Percentiles rank a stretch among this genome's conserved stretches.
phyloP scores from a whole-genome alignment of 2,329 filamentous ascomycete genomes.

The Fusarium sp. region DNA sequence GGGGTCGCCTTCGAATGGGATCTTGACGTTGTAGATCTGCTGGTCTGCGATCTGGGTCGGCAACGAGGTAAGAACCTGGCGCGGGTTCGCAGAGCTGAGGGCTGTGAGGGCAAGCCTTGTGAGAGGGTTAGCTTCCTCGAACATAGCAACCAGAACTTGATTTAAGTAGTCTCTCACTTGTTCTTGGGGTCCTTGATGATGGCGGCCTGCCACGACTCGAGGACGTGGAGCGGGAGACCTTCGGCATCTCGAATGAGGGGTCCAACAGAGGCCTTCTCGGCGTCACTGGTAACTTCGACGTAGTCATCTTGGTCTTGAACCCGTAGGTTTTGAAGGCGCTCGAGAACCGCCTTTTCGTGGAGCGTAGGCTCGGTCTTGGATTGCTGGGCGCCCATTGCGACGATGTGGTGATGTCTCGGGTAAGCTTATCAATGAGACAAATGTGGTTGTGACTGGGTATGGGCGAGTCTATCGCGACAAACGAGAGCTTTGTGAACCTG shows the following conservation, averaged over 20 bases:
- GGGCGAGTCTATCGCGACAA: neutral
- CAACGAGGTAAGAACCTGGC: slow-evolving; percentile 73
- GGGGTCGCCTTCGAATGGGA: slow-evolving; percentile 83
- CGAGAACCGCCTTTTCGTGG: slow-evolving; percentile 59
- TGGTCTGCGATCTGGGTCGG: slow-evolving; percentile 74
- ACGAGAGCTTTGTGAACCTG: neutral
- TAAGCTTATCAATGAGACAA: neutral
- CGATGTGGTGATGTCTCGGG: neutral
- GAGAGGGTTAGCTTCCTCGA: slow-evolving; percentile 1
- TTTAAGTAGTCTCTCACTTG: slow-evolving; percentile 57
- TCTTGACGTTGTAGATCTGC: slow-evolving; percentile 86
- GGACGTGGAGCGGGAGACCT: slow-evolving; percentile 62
- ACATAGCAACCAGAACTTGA: neutral
- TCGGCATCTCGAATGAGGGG: slow-evolving; percentile 49
- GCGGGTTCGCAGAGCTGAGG: slow-evolving; percentile 75
- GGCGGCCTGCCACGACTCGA: slow-evolving; percentile 70
- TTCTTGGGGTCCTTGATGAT: slow-evolving; percentile 74
- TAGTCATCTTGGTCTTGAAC: slow-evolving; percentile 65
- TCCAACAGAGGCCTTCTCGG: slow-evolving; percentile 39
- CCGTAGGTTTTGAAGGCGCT: slow-evolving; percentile 59
- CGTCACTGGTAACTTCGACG: slow-evolving; percentile 59
- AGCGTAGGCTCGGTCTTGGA: slow-evolving; percentile 52
- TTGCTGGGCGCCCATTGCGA: slow-evolving; percentile 58
- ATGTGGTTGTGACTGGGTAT: neutral
- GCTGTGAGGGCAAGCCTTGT: slow-evolving; percentile 79